These are phyloP conservation scores for Bruguiera sexangula DNA, from an alignment of 345 rosid species.

Conservation along the genomic window DNA sequence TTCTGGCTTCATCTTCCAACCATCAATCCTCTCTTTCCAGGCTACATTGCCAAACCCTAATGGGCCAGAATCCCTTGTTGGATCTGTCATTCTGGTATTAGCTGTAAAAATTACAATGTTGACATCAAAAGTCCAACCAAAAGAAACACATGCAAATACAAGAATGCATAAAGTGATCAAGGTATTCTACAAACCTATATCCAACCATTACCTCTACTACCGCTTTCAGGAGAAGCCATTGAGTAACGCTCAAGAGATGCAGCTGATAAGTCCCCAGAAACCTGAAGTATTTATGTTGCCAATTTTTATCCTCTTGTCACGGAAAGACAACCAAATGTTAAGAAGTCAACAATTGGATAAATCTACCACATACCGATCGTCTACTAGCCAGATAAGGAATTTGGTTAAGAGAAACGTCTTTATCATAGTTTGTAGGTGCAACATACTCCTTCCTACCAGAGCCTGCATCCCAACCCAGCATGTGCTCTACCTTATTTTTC, in stretches of 20 bases:
- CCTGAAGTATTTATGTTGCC: conserved; percentile 11
- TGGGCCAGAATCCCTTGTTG: conserved; percentile 25
- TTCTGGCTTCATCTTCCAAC: conserved; percentile 39
- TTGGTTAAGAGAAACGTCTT: conserved; percentile 28
- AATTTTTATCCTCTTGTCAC: not conserved
- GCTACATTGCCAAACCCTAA: conserved; percentile 38
- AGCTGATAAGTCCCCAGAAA: conserved; percentile 39
- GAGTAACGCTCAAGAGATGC: conserved; percentile 40
- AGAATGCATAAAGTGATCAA: not conserved
- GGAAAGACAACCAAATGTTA: not conserved
- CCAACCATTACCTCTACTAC: conserved; percentile 27
- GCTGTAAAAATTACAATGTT: conserved; percentile 16
- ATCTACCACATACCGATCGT: conserved; percentile 21
- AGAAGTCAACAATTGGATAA: not conserved
- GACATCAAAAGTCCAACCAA: conserved; percentile 7
- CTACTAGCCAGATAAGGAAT: conserved; percentile 32
- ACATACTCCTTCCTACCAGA: conserved; percentile 25
- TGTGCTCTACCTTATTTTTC: conserved; percentile 22
- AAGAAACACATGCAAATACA: not conserved
- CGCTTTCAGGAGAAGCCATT: conserved; percentile 36
- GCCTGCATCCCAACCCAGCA: conserved; percentile 25
- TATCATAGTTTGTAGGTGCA: conserved; percentile 27
- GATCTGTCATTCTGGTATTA: conserved; percentile 27
- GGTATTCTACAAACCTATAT: not conserved
- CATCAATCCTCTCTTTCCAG: conserved; percentile 43